Base-by-base conservation (phyloP, 2,329 filamentous ascomycete species). In the Nigrospora oryzae region DNA sequence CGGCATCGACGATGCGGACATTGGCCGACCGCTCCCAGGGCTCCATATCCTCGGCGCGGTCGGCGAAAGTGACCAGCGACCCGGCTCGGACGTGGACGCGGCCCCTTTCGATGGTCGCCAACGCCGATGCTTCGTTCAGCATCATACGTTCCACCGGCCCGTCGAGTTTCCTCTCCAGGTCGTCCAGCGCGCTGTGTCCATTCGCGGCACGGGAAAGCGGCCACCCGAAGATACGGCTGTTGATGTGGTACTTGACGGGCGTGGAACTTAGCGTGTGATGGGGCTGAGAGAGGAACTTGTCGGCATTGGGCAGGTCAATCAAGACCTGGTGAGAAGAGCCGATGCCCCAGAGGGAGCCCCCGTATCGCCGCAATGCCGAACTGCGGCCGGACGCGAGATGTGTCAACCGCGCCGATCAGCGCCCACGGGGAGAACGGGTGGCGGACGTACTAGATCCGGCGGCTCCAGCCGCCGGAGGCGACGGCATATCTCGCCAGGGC, bases 281-380 rank as follows among this genome's bases (percentile, higher is more conserved):
- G 14, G 38, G 32, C 34, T 50, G 44, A 3, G 48, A 38, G 35
- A 50, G 36, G 31, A 50, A 41, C n/a, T 41, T 38, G 17, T 52
- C 50, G 8, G 45, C 38, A 28, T 46, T 47, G 12, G 47, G 38
- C 31, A 47, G 54, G 32, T 58, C 52, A 36, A 56, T 51, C 33
- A 56, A 47, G 19, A 56, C 50, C 37, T 57, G 54, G 31, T 57
- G 49, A n/a, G 51, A 46, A 11, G 51, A 49, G 52, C 60, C 63
- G 15, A 59, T 46, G 28, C 50, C 50, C 28, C 40, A 52, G 15
- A 48, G n/a, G 5, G 44, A 46, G 23, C 44, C 44, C 36, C 35
- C 35, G 34, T 46, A 46, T 4, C 44, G 44, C 5, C 44, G 33
- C 12, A 46, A 11, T 11, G 19, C 16, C 7, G 44, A 46, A 15